A percentile compares a stretch with the other conserved stretches of the same genome.
Evolutionary conservation across 257 asterid genomes (phyloP).

Genomic region (Lycium ferocissimum): DNA sequence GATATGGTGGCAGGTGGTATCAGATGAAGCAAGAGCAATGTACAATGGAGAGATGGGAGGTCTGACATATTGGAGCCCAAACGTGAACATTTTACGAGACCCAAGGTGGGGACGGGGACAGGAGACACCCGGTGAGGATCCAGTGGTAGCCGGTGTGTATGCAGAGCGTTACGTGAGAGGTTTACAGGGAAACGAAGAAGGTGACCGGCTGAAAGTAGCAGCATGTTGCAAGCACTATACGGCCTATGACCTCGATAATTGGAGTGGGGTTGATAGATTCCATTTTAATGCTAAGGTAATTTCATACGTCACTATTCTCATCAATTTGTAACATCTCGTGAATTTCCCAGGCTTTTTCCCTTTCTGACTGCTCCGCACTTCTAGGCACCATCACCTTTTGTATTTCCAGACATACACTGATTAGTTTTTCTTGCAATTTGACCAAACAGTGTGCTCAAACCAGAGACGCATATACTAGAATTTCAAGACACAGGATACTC

Average conservation of each 20-base stretch:
- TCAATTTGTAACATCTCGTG: too few relatives aligned
- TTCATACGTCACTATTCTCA: neutral
- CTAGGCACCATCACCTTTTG: too few relatives aligned
- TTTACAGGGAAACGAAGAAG: conserved; percentile 66
- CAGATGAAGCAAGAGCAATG: conserved; percentile 91
- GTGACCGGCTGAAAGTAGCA: conserved; percentile 78
- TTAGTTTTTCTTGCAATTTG: too few relatives aligned
- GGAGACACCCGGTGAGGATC: conserved; percentile 95
- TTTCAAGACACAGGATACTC: too few relatives aligned
- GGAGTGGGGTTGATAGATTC: conserved; percentile 82
- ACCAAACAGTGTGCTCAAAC: too few relatives aligned
- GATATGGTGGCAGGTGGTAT: conserved; percentile 60
- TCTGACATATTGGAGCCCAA: conserved; percentile 91
- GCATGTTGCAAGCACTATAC: conserved; percentile 94
- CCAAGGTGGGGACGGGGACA: conserved; percentile 98
- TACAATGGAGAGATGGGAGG: conserved; percentile 84
- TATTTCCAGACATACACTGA: too few relatives aligned
- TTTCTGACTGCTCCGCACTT: too few relatives aligned
- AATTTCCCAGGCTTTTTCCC: too few relatives aligned
- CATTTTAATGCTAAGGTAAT: conserved; percentile 83
- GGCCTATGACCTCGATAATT: conserved; percentile 88
- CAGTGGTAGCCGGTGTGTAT: conserved; percentile 65
- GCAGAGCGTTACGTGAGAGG: conserved; percentile 79
- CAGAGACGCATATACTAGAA: too few relatives aligned
- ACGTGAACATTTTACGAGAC: conserved; percentile 81